Percentiles rank a stretch among this genome's conserved stretches.
Conservation (phyloP, 257 asterid species). For the Solanum pennellii region DNA sequence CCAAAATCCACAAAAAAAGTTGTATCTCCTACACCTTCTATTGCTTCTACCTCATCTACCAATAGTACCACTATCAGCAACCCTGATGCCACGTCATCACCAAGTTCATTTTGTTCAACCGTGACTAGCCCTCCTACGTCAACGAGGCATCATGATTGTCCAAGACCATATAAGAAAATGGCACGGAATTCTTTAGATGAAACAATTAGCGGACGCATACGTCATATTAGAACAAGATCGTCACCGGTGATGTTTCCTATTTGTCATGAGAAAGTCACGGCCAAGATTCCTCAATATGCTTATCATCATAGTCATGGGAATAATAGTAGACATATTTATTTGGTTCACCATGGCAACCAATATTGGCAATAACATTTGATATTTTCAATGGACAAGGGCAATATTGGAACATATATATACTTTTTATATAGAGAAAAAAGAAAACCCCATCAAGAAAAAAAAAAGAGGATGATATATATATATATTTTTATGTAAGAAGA, state of each 20-base stretch:
- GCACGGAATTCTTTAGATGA: neutral
- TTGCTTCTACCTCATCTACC: slow-evolving; percentile 27
- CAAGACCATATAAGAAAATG: neutral
- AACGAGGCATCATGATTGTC: neutral
- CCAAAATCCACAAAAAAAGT: slow-evolving; percentile 33
- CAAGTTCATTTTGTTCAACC: slow-evolving; percentile 20
- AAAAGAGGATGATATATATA: neutral
- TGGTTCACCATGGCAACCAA: slow-evolving; percentile 35
- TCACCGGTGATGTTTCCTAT: slow-evolving; percentile 30
- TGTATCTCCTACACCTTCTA: slow-evolving; percentile 35
- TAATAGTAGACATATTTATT: slow-evolving; percentile 23
- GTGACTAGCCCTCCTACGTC: neutral
- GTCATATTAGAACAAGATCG: slow-evolving; percentile 14
- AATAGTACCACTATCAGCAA: slow-evolving; percentile 15
- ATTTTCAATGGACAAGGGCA: neutral
- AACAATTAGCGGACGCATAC: neutral
- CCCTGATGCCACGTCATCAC: slow-evolving; percentile 26
- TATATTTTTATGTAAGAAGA: neutral
- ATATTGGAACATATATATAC: neutral
- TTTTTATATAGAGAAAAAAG: neutral
- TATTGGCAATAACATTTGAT: slow-evolving; percentile 35
- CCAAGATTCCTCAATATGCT: slow-evolving; percentile 29
- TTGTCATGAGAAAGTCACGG: slow-evolving; percentile 13
- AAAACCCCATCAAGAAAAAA: neutral
- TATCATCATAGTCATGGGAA: slow-evolving; percentile 22